phyloP scores from a whole-genome alignment of 805 yeast genomes.

The Nadsonia fulvescens region DNA sequence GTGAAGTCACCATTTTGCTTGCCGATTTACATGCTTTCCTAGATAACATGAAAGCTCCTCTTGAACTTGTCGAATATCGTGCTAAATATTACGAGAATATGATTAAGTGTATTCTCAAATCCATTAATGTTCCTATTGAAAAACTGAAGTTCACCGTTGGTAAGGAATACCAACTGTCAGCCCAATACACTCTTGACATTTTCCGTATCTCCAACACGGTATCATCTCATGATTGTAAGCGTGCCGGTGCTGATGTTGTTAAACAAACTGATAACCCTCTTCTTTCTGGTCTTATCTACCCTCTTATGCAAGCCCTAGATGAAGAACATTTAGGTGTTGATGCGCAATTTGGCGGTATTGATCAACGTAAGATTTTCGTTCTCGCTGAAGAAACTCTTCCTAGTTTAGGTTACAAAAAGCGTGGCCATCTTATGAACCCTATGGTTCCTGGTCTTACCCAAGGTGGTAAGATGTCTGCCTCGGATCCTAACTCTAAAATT shows the following conservation, averaged over 20 bases:
- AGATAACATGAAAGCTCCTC: slow-evolving; percentile 96
- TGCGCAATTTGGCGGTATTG: slow-evolving; percentile 97
- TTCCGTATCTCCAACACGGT: slow-evolving; percentile 72
- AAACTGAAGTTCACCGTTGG: slow-evolving; percentile 72
- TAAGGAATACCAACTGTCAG: slow-evolving; percentile 66
- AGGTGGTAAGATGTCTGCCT: slow-evolving; percentile 96
- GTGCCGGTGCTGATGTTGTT: slow-evolving; percentile 99
- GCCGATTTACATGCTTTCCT: slow-evolving; percentile 95
- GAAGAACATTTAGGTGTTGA: slow-evolving; percentile 80
- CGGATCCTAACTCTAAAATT: slow-evolving; percentile 95
- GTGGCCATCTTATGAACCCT: slow-evolving; percentile 96
- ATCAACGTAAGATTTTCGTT: slow-evolving; percentile 93
- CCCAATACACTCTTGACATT: slow-evolving; percentile 73
- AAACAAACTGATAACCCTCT: slow-evolving; percentile 92
- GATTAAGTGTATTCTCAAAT: slow-evolving; percentile 67
- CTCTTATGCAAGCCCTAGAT: slow-evolving; percentile 96
- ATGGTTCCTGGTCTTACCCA: slow-evolving; percentile 97
- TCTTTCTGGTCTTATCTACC: slow-evolving; percentile 84
- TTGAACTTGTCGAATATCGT: slow-evolving; percentile 76
- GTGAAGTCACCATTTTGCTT: slow-evolving; percentile 75
- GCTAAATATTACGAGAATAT: slow-evolving; percentile 75
- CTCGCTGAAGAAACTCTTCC: slow-evolving; percentile 90
- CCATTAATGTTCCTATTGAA: slow-evolving; percentile 86
- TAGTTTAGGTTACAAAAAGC: slow-evolving; percentile 77
- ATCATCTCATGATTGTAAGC: slow-evolving; percentile 87